Evolutionary conservation across 2,329 filamentous ascomycete species (phyloP), one percentile per base, ranked within the genome.

Genomic region (Aspergillus sergii): DNA sequence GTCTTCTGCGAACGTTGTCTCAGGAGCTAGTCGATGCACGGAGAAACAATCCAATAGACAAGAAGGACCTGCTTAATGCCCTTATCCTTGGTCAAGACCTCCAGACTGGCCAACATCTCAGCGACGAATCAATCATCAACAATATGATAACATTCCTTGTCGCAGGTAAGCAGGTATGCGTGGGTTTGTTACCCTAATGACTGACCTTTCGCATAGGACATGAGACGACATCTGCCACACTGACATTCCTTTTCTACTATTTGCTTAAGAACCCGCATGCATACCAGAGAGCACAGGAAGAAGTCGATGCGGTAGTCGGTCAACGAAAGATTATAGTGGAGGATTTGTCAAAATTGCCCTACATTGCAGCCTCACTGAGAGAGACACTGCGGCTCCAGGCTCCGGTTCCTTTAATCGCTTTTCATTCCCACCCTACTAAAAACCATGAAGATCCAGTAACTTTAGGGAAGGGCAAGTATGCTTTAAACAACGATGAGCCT

Each of bases 81-180:
- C 91, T 94, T 88, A 78, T 94, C 51, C 80, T 87, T 8, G 89
- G 88, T 0, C 83, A 82, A 12, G 91, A 93, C 71, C 83, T 87
- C 1, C 85, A 87, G 75, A 92, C 89, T 4, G 89, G 89, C 14
- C 80, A 88, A 68, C 84, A 83, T n/a, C 78, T 93, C 67, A 84
- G 80, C 1, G 88, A 91, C 63, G 80, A 84, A 5, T 85, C 82
- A 56, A 90, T 92, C 65, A 83, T 86, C 19, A 83, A 89, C 72
- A 91, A 93, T 66, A 86, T 93, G 78, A 88, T 91, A 63, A 92
- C 89, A 0, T 92, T 92, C 67, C 75, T 92, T 11, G 88, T 90
- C 69, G 88, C 88, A 41, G 88, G 82, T 76, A 72, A 12, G 59
- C 9, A n/a, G 21, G 5, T 28, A 23, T 21, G 34, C 19, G 34